A percentile compares a stretch with the other conserved stretches of the same genome.
These are phyloP conservation scores for Desmodesmus armatus DNA, from an alignment of 139 green algal species.

Conservation along the genomic window DNA sequence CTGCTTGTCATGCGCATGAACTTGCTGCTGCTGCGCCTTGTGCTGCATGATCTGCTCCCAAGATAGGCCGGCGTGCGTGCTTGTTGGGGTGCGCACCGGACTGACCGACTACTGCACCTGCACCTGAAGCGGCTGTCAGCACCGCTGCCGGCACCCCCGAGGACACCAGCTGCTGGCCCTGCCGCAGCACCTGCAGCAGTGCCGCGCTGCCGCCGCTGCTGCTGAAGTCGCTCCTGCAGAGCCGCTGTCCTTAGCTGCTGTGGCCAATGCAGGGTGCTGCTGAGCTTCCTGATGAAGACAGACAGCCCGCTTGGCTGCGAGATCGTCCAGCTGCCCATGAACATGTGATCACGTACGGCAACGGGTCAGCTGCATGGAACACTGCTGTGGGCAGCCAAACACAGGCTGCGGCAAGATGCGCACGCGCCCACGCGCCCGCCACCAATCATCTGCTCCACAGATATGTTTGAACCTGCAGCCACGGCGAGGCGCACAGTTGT, in stretches of 20 bases:
- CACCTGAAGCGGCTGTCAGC: background rate
- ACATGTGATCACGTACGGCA: constrained; percentile 48
- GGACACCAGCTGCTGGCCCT: constrained; percentile 5
- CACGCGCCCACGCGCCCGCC: constrained; percentile 27
- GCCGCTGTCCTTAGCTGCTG: too few species aligned
- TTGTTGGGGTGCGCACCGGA: background rate
- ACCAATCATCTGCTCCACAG: constrained; percentile 31
- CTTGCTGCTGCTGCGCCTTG: background rate
- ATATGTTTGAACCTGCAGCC: too few species aligned
- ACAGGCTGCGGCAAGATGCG: constrained; percentile 42
- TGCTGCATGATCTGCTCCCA: constrained; percentile 27
- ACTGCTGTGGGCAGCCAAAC: constrained; percentile 43
- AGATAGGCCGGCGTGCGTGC: background rate
- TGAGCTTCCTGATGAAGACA: constrained; percentile 5
- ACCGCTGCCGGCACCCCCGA: too few species aligned
- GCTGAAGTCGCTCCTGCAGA: too few species aligned
- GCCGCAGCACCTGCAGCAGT: constrained; percentile 34
- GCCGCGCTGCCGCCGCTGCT: background rate
- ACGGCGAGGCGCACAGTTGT: too few species aligned
- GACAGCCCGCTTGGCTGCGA: constrained; percentile 6
- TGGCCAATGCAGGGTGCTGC: constrained; percentile 1
- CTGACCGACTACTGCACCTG: background rate
- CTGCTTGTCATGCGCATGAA: too few species aligned
- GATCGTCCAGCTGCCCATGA: constrained; percentile 42
- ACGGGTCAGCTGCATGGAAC: constrained; percentile 32